Evolutionary conservation across 306 rosid species (phyloP).

Genomic region (Fagus sylvatica): DNA sequence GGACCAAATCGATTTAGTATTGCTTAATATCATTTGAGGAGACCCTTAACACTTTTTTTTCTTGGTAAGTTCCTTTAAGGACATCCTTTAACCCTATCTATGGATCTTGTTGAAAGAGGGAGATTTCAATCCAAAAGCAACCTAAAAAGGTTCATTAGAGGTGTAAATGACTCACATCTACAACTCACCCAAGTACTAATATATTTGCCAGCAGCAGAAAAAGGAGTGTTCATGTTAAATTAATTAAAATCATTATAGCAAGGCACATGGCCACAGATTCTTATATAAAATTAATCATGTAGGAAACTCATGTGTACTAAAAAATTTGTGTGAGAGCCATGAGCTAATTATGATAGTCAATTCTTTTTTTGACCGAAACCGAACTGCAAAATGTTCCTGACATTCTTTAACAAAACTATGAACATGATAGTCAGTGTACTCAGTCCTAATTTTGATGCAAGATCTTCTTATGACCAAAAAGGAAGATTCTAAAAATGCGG

Average conservation of each 20-base stretch:
- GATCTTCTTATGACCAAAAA: slow-evolving; percentile 1
- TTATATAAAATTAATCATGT: slow-evolving; percentile 23
- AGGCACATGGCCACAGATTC: slow-evolving; percentile 52
- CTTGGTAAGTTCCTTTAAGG: not conserved
- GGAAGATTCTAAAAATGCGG: slow-evolving; percentile 13
- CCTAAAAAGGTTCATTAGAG: slow-evolving; percentile 12
- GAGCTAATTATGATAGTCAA: slow-evolving; percentile 44
- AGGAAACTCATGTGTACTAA: slow-evolving; percentile 28
- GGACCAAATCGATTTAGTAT: not conserved
- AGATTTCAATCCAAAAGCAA: slow-evolving; percentile 19
- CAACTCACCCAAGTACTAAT: slow-evolving; percentile 30
- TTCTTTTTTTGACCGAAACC: slow-evolving; percentile 1
- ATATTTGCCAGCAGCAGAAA: slow-evolving; percentile 18
- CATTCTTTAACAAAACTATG: slow-evolving; percentile 13
- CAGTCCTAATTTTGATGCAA: slow-evolving; percentile 12
- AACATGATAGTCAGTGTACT: not conserved
- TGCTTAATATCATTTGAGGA: slow-evolving; percentile 27
- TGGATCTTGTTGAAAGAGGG: not conserved
- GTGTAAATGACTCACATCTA: not conserved
- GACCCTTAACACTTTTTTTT: slow-evolving; percentile 4
- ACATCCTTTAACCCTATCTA: slow-evolving; percentile 8
- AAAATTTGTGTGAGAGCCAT: slow-evolving; percentile 28
- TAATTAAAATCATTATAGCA: slow-evolving; percentile 37
- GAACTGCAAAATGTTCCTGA: slow-evolving; percentile 2
- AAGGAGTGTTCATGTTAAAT: slow-evolving; percentile 20